phyloP scores from a whole-genome alignment of 148 eudicot genomes.

The Camellia sinensis region DNA sequence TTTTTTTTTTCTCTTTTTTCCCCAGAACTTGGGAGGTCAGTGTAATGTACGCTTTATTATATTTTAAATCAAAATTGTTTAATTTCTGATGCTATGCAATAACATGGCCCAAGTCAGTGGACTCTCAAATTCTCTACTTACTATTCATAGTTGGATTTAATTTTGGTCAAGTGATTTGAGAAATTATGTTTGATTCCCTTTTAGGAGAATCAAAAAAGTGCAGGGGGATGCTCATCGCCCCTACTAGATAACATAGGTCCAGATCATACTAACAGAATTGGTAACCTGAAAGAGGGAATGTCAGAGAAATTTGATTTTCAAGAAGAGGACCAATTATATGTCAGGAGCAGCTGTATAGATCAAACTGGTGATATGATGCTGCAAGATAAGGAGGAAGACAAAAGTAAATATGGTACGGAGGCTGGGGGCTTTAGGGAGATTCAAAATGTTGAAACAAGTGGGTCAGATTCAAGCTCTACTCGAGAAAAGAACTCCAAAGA shows the following conservation, averaged over 20 bases:
- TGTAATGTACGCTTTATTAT: too few relatives aligned
- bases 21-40: too few relatives aligned
- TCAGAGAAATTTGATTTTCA: conserved; percentile 50
- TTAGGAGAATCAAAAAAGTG: conserved; percentile 55
- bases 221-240: conserved; percentile 37
- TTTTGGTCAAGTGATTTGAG: conserved; percentile 12
- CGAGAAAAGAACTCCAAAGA: conserved; percentile 47
- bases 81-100: not conserved
- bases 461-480: conserved; percentile 74
- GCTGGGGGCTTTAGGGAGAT: conserved; percentile 32
- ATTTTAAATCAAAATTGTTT: not conserved
- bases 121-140: not conserved
- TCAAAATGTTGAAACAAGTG: conserved; percentile 62
- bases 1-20: too few relatives aligned
- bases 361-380: conserved; percentile 29
- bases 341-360: conserved; percentile 30
- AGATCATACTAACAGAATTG: conserved; percentile 30
- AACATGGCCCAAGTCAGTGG: not conserved
- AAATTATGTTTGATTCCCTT: conserved; percentile 6
- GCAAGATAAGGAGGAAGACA: conserved; percentile 32
- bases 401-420: conserved; percentile 24
- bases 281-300: conserved; percentile 51
- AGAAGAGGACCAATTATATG: conserved; percentile 36
- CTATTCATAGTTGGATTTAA: not conserved
- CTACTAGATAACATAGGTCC: conserved; percentile 27